Conservation (phyloP, 306 rosid species). For the Vigna radiata region DNA sequence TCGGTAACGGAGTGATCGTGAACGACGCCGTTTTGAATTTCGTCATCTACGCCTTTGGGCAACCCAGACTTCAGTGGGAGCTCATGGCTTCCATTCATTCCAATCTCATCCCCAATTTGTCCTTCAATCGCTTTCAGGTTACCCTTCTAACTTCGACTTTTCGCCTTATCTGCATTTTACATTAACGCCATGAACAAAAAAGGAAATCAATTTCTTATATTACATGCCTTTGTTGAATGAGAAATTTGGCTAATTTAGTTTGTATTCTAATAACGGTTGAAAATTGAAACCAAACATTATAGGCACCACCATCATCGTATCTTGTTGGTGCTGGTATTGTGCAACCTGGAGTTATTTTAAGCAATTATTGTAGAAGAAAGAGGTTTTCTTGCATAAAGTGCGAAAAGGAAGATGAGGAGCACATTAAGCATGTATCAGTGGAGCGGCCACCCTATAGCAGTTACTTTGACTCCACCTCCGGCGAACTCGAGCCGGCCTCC, state of each 20-base stretch:
- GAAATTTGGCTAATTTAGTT: slow-evolving; percentile 47
- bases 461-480: slow-evolving; percentile 92
- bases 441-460: slow-evolving; percentile 86
- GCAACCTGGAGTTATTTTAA: slow-evolving; percentile 60
- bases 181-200: not conserved
- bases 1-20: not conserved
- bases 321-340: slow-evolving; percentile 59
- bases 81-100: slow-evolving; percentile 54
- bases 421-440: slow-evolving; percentile 58
- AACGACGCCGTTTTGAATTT: slow-evolving; percentile 17
- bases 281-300: slow-evolving; percentile 48
- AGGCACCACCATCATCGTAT: slow-evolving; percentile 54
- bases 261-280: slow-evolving; percentile 37
- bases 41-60: not conserved
- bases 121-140: slow-evolving; percentile 71
- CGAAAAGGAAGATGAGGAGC: slow-evolving; percentile 77
- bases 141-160: slow-evolving; percentile 34
- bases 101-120: slow-evolving; percentile 52
- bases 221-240: slow-evolving; percentile 22
- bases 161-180: slow-evolving; percentile 19
- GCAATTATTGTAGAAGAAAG: slow-evolving; percentile 46
- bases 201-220: not conserved
- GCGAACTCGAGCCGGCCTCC: slow-evolving; percentile 96
- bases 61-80: slow-evolving; percentile 27
- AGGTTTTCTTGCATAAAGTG: slow-evolving; percentile 68